Evolutionary conservation across 257 asterid genomes (phyloP), one percentile per base, ranked within the genome.

Genomic region (Anisodus tanguticus): DNA sequence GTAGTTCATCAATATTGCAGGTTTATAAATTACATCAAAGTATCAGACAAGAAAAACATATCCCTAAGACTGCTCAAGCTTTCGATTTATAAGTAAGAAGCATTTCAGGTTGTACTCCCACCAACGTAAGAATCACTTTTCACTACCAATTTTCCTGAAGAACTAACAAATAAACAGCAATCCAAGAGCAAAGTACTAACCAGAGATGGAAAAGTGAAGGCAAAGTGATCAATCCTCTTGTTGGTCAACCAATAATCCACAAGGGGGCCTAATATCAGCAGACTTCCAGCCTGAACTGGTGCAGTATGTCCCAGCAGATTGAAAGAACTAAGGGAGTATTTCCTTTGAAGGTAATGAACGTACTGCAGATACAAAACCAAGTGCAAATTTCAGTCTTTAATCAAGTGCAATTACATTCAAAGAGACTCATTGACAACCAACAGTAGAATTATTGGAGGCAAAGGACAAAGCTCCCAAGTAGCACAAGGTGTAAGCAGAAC

Each of bases 301-400:
- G 99, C 98, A 45, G 98, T 95, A 88, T 97, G 99, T 67, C 99
- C 99, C 86, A 97, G 95, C 81, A 97, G 95, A 91, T 93, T 97
- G 92, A 97, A 97, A 82, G 99, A 97, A 82, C 95, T 90, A 83
- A 97, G 97, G 64, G 99, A 93, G 79, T 95, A 97, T 92, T 96
- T 96, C 71, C 99, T 90, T 83, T 95, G 99, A 83, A 96, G 99
- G 86, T 80, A 95, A 88, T 95, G 98, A 85, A 97, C 99, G 89
- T 93, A 97, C 99, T 97, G 97, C 94, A 92, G 76, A 86, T 43
- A 81, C 64, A 53, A 76, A 77, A 53, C 49, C 82, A 51, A 74
- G 81, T 12, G 62, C 19, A 49, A 51, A 22, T 19, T 47, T 74
- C 60, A 74, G 80, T 11, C 19, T 74, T 49, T 74, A 31, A 49